Evolutionary conservation across 768 basidiomycete species (phyloP).

Genomic region (Termitomyces sp.): DNA sequence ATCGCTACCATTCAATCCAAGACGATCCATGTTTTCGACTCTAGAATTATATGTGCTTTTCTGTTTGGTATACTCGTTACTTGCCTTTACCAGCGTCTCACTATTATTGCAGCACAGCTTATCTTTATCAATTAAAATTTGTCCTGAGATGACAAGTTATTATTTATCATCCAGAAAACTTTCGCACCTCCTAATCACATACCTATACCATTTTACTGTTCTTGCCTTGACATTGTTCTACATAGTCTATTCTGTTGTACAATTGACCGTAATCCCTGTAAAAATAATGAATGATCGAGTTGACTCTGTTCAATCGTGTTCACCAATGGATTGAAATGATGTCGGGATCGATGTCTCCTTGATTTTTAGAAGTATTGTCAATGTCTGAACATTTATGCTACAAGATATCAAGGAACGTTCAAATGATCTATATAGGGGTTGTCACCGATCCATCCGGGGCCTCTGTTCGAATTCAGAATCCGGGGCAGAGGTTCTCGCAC

Average conservation of each 20-base stretch:
- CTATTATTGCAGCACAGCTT: slow-evolving; percentile 5
- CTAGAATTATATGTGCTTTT: slow-evolving; percentile 13
- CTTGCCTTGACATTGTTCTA: too few species aligned
- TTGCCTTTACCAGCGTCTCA: slow-evolving; percentile 10
- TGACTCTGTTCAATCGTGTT: not conserved
- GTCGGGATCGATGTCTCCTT: not conserved
- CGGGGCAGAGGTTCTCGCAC: too few species aligned
- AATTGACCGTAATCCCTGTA: not conserved
- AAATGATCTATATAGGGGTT: not conserved
- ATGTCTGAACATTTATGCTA: not conserved
- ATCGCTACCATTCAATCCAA: slow-evolving; percentile 3
- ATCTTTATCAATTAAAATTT: slow-evolving; percentile 5
- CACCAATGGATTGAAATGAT: too few species aligned
- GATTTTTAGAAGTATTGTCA: too few species aligned
- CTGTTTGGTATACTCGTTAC: slow-evolving; percentile 14
- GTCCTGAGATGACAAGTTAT: not conserved
- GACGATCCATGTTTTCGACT: slow-evolving; percentile 5
- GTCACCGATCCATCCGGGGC: not conserved
- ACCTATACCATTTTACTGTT: not conserved
- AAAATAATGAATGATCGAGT: not conserved
- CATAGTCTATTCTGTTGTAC: not conserved
- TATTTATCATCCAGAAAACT: not conserved
- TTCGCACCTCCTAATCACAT: not conserved
- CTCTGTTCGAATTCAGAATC: not conserved
- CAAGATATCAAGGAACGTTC: too few species aligned